Evolutionary conservation across 306 rosid genomes (phyloP), one percentile per base, ranked within the genome.

Genomic region (Psophocarpus tetragonolobus): DNA sequence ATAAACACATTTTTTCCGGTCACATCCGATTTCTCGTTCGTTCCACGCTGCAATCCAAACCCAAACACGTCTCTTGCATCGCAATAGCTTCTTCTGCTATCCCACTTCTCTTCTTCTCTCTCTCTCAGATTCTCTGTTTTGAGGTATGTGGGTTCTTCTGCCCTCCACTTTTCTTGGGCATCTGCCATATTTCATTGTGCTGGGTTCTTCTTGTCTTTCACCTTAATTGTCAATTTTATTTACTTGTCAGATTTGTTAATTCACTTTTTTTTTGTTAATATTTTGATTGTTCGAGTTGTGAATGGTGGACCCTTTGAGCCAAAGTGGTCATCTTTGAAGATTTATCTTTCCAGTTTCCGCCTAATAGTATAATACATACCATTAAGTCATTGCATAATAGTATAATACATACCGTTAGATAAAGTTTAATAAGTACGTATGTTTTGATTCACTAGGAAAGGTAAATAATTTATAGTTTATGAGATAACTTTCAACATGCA

Each of bases 141-240:
- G 30, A 87, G 92, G 93, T 85, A 78, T 51, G 23, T 15, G 45
- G 30, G 4, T 77, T 32, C 68, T 71, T 60, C 39, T 30, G 39
- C 41, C 39, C 67, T 60, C 23, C 27, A 36, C 8, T 68, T 58
- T 68, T 65, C 8, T 12, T 56, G 63, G 67, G 75, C 64, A 51
- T 47, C 12, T 72, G 35, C 4, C 41, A 54, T 45, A 38, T 20
- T 53, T 21, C 29, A 1, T 45, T 20, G 26, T 50, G 26, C 26
- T 18, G 12, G 5, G 13, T 5, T 20, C 27, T 51, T 51, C 29
- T 18, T 8, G 13, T 20, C 14, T 47, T 1, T 9, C 7, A 11
- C 57, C 4, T 56, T 56, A 21, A 10, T 77, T n/a, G 0, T 15
- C 57, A 65, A 21, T 21, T 65, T 38, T 8, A 8, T 18, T 54